Evolutionary conservation across 257 asterid genomes (phyloP).

Genomic region (Capsicum chinense): DNA sequence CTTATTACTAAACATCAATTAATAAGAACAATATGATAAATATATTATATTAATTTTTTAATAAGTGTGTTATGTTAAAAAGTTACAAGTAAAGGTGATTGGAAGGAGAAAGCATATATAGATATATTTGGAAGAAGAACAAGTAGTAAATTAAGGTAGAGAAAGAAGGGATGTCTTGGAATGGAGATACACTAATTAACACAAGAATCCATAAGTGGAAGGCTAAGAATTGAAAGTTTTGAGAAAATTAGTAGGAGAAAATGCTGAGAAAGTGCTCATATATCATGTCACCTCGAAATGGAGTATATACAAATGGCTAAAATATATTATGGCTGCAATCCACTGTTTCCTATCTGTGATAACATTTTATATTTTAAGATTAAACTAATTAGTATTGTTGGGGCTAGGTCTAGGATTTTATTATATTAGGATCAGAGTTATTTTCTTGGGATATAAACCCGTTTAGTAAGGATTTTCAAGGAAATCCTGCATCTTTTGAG

Average conservation of each 20-base stretch:
- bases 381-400: neutral
- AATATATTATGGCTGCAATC: conserved; percentile 10
- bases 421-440: neutral
- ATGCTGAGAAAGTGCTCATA: conserved; percentile 83
- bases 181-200: conserved; percentile 26
- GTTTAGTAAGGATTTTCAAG: conserved; percentile 6
- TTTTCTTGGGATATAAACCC: conserved; percentile 19
- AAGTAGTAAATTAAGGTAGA: conserved; percentile 36
- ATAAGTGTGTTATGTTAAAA: too few relatives aligned
- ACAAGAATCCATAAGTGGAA: conserved; percentile 48
- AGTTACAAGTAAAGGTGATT: too few relatives aligned
- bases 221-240: conserved; percentile 42
- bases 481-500: neutral
- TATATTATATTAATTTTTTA: too few relatives aligned
- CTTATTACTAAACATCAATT: too few relatives aligned
- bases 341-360: neutral
- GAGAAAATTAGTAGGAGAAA: conserved; percentile 60
- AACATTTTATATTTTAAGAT: neutral
- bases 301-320: conserved; percentile 28
- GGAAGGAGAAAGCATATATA: too few relatives aligned
- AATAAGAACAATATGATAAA: too few relatives aligned
- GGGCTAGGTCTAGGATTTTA: neutral
- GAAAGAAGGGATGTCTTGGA: conserved; percentile 45
- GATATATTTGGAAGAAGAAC: neutral
- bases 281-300: conserved; percentile 83